Conservation (phyloP, 768 basidiomycete genomes). For the Rossbeevera mucosa region DNA sequence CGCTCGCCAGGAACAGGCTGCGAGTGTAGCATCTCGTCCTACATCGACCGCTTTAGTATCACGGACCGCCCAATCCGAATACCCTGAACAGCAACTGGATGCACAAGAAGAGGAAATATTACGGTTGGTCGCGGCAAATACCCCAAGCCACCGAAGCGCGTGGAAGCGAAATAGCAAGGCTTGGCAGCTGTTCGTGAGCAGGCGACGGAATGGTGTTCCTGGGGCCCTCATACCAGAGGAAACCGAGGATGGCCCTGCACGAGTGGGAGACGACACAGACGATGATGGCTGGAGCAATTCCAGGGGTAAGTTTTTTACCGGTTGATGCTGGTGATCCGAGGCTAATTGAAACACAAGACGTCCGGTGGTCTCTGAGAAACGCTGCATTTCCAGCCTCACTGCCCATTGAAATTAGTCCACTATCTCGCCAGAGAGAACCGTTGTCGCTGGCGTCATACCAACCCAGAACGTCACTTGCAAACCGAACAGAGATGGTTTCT, state of each 20-base stretch:
- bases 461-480: constrained; percentile 43
- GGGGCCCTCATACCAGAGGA: constrained; percentile 35
- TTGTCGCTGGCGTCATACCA: constrained; percentile 57
- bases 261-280: constrained; percentile 13
- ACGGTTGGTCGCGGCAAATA: constrained; percentile 63
- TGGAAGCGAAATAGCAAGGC: constrained; percentile 63
- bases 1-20: background rate
- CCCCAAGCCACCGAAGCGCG: constrained; percentile 65
- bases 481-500: constrained; percentile 32
- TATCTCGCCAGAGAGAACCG: constrained; percentile 32
- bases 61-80: constrained; percentile 13
- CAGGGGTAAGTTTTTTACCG: constrained; percentile 19
- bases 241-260: constrained; percentile 27
- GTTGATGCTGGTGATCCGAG: background rate
- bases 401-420: constrained; percentile 53
- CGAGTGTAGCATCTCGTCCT: background rate
- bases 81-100: constrained; percentile 25
- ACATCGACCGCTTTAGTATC: background rate
- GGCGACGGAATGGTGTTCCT: constrained; percentile 27
- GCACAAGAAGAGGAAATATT: constrained; percentile 50
- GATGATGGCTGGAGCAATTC: constrained; percentile 25
- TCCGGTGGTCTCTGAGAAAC: constrained; percentile 27
- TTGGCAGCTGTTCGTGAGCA: constrained; percentile 55
- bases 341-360: constrained; percentile 18
- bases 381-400: constrained; percentile 51